Percentiles rank a stretch among this genome's conserved stretches.
Conservation (phyloP, 2,329 filamentous ascomycete species). For the Exophiala phaeomuriformis region DNA sequence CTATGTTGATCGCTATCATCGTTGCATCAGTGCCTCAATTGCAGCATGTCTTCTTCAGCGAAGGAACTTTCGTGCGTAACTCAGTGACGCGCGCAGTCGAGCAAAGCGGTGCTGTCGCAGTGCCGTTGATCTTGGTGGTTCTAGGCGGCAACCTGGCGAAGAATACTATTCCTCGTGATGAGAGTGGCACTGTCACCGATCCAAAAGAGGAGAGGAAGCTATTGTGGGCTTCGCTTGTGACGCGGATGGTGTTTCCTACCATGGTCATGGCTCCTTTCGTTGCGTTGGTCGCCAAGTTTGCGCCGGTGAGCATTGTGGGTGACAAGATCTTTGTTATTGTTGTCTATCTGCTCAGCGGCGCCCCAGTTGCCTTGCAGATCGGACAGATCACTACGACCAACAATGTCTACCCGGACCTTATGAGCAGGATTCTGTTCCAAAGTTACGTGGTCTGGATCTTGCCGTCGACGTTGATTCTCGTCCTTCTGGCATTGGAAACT, state of each 20-base stretch:
- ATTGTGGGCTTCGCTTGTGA: slow-evolving; percentile 74
- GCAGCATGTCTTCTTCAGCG: slow-evolving; percentile 77
- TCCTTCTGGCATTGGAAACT: slow-evolving; percentile 85
- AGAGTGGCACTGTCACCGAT: slow-evolving; percentile 63
- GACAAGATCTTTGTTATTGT: slow-evolving; percentile 98
- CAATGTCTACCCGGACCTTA: slow-evolving; percentile 87
- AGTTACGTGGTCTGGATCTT: slow-evolving; percentile 97
- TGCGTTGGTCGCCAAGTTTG: slow-evolving; percentile 78
- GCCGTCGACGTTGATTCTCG: slow-evolving; percentile 81
- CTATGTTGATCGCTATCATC: slow-evolving; percentile 85
- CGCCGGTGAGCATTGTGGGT: slow-evolving; percentile 87
- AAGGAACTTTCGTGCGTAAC: slow-evolving; percentile 84
- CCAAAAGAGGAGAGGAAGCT: slow-evolving; percentile 62
- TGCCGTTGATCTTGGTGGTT: slow-evolving; percentile 90
- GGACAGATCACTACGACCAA: slow-evolving; percentile 99
- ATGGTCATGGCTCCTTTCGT: slow-evolving; percentile 86
- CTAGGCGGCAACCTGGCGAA: slow-evolving; percentile 88
- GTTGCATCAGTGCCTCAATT: slow-evolving; percentile 80
- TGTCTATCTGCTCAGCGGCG: slow-evolving; percentile 90
- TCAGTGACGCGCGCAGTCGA: slow-evolving; percentile 81
- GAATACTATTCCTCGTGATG: slow-evolving; percentile 70
- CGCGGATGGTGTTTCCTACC: slow-evolving; percentile 87
- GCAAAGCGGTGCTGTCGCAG: slow-evolving; percentile 82
- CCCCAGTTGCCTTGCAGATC: slow-evolving; percentile 85
- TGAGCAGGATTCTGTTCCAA: slow-evolving; percentile 89